Base-by-base conservation (phyloP, 2,329 filamentous ascomycete genomes). In the Fusarium virguliforme region DNA sequence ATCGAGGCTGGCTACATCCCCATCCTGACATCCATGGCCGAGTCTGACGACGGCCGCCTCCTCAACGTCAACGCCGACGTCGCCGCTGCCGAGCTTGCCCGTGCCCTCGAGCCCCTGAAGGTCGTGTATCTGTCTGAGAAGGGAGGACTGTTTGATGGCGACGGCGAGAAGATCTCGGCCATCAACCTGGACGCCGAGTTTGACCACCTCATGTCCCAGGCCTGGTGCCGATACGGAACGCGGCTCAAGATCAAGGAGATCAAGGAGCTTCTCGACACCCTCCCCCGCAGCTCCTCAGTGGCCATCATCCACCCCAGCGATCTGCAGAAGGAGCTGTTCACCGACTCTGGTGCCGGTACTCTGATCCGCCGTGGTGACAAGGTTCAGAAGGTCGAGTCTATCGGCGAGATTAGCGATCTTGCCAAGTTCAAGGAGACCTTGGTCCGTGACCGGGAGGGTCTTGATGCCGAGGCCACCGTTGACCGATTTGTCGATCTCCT, bases 41-140 rank as follows among this genome's bases (percentile, higher is more conserved):
- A 98, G 86, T 95, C 93, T 24, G 87, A 91, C 51, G 94, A 97
- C 71, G 96, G 96, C 8, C 94, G 95, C 81, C 91, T 98, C 57
- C 87, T 99, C 71, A 99, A 99, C 79, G 96, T 99, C 80, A 99
- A 99, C 78, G 96, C 96, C 37, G 96, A 99, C 81, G 95, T 98
- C 68, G 95, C 95, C 37, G 96, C 96, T 32, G 95, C 95, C 72
- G 95, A 98, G 84, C 87, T 99, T 67, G 95, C 96, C 26, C 91
- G 94, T 66, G 90, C 93, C 62, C 86, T 99, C 60, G 91, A 98
- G 82, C 96, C 96, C 28, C 85, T 98, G 77, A 99, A 99, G 89
- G 95, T 98, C 68, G 95, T 99, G 66, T 99, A 98, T 81, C 87
- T 98, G n/a, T 97, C 94, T 6, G 96, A 99, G 85, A 98, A 98